Base-by-base conservation (phyloP, 169 alveolate species). In the Sarcocystis neurona region DNA sequence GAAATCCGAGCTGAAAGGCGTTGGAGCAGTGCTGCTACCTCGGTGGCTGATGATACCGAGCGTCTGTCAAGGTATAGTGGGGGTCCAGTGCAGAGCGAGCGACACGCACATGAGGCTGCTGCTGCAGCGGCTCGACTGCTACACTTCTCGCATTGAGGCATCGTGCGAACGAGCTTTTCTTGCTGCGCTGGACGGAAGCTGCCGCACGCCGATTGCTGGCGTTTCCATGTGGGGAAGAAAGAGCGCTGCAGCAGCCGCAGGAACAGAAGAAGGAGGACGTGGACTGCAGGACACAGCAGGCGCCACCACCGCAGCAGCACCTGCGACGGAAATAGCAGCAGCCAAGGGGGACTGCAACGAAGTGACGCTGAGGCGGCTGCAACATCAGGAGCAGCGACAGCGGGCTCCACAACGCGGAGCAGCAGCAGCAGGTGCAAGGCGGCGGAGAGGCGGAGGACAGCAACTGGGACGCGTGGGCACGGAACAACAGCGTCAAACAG, bases 131-230 rank as follows among this genome's bases (percentile, higher is more conserved):
- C 23, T 91, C 41, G 41, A 50, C 27, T 44, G 47, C 46, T 0
- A 30, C 48, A 39, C 87, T 3, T 53, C 88, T 18, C 66, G 41
- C 10, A 79, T 60, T 12, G 58, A 44, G 12, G 93, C 89, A 41
- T 74, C 87, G 56, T 90, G 92, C 85, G 94, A 92, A 85, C 84
- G 94, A 2, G 93, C 94, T 18, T 92, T 92, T 87, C 92, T 92
- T 44, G 89, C 85, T 66, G 88, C 84, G 34, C 87, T 92, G 75
- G 94, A 92, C 75, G 94, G 94, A 43, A 92, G 90, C 78, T 92
- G 94, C 88, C 72, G 89, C 87, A 90, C 94, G 47, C 94, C 94
- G 39, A 90, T 92, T 34, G 94, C 93, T 20, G 94, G 92, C 70
- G 58, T 56, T 1, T 75, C 87, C 8, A 0, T 44, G 87, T 63